A percentile compares a stretch with the other conserved stretches of the same genome.
Evolutionary conservation across 2,329 filamentous ascomycete genomes (phyloP).

Genomic region (Apiospora malaysiana): DNA sequence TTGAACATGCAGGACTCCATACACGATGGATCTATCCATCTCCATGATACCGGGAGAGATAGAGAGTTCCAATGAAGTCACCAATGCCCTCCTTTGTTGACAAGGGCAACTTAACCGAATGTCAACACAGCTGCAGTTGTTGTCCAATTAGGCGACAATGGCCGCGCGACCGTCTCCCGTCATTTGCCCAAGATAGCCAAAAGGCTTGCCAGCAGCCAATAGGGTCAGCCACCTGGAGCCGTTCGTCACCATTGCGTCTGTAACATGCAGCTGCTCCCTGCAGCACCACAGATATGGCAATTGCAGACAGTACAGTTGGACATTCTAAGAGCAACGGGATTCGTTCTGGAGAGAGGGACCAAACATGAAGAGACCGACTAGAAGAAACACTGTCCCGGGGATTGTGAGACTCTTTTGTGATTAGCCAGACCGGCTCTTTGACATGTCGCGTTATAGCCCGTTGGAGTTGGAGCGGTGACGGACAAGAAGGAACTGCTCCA

Average conservation of each 20-base stretch:
- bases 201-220: neutral
- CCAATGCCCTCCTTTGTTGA: neutral
- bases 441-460: constrained; percentile 5
- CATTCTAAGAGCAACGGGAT: constrained; percentile 22
- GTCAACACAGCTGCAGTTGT: neutral
- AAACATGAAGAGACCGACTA: neutral
- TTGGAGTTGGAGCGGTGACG: constrained; percentile 8
- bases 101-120: neutral
- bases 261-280: neutral
- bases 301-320: constrained; percentile 2
- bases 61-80: neutral
- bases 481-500: neutral
- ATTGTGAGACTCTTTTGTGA: constrained; percentile 10
- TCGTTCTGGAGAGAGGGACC: constrained; percentile 11
- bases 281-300: constrained; percentile 19
- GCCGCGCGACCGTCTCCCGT: neutral
- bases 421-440: constrained; percentile 16
- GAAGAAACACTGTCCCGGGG: neutral
- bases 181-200: constrained; percentile 10
- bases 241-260: constrained; percentile 12
- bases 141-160: neutral
- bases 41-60: neutral
- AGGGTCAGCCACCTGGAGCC: neutral
- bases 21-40: neutral
- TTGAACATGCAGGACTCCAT: neutral